Evolutionary conservation across 192 early-diverging fungal species (phyloP), one percentile per base, ranked within the genome.

Genomic region (Diversispora epigaea): DNA sequence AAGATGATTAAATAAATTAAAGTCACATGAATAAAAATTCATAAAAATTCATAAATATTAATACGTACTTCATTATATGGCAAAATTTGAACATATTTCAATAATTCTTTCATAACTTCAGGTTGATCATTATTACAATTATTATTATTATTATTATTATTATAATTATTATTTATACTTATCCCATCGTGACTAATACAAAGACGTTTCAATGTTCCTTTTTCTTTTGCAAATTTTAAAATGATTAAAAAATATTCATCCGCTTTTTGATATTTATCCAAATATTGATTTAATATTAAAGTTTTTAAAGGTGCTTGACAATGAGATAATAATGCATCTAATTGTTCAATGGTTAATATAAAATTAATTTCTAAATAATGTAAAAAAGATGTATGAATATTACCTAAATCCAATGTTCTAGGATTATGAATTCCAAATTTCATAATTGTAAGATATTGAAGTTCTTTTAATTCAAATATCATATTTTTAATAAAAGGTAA

Each of bases 271-370:
- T 54, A 17, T 17, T 54, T 54, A 17, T 54, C 50, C 12, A 54
- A 54, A 54, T 54, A 54, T 54, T 54, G 50, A 14, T 54, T 54
- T 54, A 54, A 54, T 54, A 54, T 54, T 17, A 54, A 54, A 4
- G 50, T 54, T 54, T 54, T 17, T 54, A 54, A 54, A 54, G 50
- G 50, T 17, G 50, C 50, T 11, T 54, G 12, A 54, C 50, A 54
- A 54, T 54, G 50, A 54, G 50, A 17, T 54, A 54, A 54, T 54
- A 54, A 54, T 11, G 50, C 50, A 54, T 54, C 50, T 54, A 54
- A 54, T 54, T 54, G 50, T 54, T 54, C 50, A 14, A 54, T 17
- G n/a, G 50, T 54, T 17, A 54, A 17, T 54, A 54, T 54, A 17
- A 54, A 54, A 54, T 54, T 54, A 17, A 54, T 17, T 54, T 54